phyloP scores from a whole-genome alignment of 2,329 filamentous ascomycete species.

The Nigrospora sphaerica region DNA sequence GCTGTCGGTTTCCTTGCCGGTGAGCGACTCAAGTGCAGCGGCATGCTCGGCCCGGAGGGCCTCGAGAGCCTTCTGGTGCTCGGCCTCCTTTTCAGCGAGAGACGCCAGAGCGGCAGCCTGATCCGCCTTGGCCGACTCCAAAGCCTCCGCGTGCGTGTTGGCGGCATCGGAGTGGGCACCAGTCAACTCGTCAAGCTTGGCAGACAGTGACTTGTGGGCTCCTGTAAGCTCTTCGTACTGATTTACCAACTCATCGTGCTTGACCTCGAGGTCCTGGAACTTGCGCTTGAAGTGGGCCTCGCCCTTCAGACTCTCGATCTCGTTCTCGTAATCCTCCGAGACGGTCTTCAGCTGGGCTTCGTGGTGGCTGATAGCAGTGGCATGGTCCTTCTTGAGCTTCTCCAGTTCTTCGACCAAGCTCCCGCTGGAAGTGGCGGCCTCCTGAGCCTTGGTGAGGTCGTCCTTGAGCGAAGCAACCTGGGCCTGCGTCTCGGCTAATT shows the following conservation, averaged over 20 bases:
- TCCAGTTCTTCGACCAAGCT: slow-evolving; percentile 24
- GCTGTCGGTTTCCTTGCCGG: slow-evolving; percentile 2
- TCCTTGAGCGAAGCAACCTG: slow-evolving; percentile 38
- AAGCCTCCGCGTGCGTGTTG: slow-evolving; percentile 25
- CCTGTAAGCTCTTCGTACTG: slow-evolving; percentile 18
- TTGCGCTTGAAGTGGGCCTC: slow-evolving; percentile 59
- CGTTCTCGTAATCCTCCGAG: slow-evolving; percentile 55
- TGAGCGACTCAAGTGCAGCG: slow-evolving; percentile 43
- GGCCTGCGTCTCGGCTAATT: slow-evolving; percentile 11
- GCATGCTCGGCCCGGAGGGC: slow-evolving; percentile 49
- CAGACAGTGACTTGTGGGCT: slow-evolving; percentile 12
- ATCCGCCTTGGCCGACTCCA: slow-evolving; percentile 22
- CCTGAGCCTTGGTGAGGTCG: slow-evolving; percentile 37
- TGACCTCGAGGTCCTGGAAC: slow-evolving; percentile 51
- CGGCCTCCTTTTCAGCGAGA: slow-evolving; percentile 42
- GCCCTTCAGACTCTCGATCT: slow-evolving; percentile 56
- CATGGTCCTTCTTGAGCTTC: slow-evolving; percentile 42
- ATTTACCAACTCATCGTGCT: slow-evolving; percentile 40
- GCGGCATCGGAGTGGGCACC: slow-evolving; percentile 18
- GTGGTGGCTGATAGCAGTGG: slow-evolving; percentile 37
- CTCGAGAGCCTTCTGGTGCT: slow-evolving; percentile 47
- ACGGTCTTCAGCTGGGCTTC: slow-evolving; percentile 51
- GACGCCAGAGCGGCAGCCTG: slow-evolving; percentile 33
- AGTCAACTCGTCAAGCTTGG: neutral
- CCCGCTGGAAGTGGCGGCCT: slow-evolving; percentile 29